These are phyloP conservation scores for Ogataea ganodermae DNA, from an alignment of 805 yeast species.

Conservation along the genomic window DNA sequence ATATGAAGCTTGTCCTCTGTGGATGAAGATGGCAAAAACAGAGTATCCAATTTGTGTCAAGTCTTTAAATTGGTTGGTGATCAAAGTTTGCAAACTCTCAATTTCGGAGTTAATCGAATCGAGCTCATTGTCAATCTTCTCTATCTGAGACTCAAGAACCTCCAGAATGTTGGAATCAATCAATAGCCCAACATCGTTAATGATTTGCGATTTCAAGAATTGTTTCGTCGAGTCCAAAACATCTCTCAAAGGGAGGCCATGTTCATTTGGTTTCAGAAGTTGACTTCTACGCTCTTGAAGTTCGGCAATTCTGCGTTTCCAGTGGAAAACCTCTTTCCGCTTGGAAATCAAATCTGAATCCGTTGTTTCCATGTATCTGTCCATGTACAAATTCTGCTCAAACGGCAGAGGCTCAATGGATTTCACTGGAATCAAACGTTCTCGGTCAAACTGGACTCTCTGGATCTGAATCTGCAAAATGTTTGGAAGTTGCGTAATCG, in stretches of 20 bases:
- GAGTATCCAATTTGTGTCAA: conserved; percentile 72
- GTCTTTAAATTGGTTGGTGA: conserved; percentile 61
- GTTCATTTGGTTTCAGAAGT: conserved; percentile 48
- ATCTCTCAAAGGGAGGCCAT: conserved; percentile 51
- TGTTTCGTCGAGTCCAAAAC: conserved; percentile 57
- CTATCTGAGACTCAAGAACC: conserved; percentile 49
- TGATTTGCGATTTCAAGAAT: conserved; percentile 49
- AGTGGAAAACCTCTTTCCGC: conserved; percentile 57
- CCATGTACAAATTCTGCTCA: conserved; percentile 76
- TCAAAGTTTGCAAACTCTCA: conserved; percentile 45
- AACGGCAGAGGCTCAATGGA: conserved; percentile 82
- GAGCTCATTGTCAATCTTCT: conserved; percentile 48
- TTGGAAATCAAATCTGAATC: conserved; percentile 53
- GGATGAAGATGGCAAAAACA: conserved; percentile 89
- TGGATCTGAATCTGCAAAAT: conserved; percentile 91
- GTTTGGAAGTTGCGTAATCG: conserved; percentile 72
- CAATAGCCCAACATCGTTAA: conserved; percentile 36
- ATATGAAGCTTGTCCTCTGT: conserved; percentile 92
- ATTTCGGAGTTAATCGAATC: conserved; percentile 41
- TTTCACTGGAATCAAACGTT: conserved; percentile 72
- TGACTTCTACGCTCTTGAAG: conserved; percentile 46
- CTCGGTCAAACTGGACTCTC: conserved; percentile 87
- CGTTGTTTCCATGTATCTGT: conserved; percentile 77
- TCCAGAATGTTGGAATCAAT: conserved; percentile 50
- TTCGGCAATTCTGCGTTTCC: conserved; percentile 57